Evolutionary conservation across 495 filamentous ascomycete genomes (phyloP), one percentile per base, ranked within the genome.

Genomic region (Hyphodiscus hymeniophilus): DNA sequence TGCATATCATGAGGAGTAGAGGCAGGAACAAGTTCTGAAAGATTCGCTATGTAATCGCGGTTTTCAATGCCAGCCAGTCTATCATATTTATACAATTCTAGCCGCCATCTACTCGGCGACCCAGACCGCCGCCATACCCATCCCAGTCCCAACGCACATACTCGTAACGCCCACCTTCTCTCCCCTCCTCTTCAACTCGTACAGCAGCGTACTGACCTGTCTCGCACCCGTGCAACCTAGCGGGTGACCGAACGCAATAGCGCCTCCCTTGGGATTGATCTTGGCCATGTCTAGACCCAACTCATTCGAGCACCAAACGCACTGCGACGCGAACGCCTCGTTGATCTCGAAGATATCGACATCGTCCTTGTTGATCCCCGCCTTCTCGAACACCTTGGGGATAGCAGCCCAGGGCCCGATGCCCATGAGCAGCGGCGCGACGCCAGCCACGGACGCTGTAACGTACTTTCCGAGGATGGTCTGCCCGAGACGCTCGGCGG

Each of bases 341-440:
- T 98, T 98, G 75, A 98, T 97, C 80, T 98, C 92, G 62, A 75
- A 98, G 62, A 97, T 86, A 65, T 96, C 94, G 30, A 98, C 88
- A 52, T 97, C 92, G 38, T 91, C 84, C 68, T 85, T 89, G 53
- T 73, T 76, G 51, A 98, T 77, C 34, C 89, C 86, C 3, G 89
- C 85, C 63, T 92, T 90, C 65, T 82, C 73, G 51, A 95, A 81
- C 6, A 87, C 88, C 60, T 89, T 82, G 48, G 92, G 92, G 63
- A 98, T 96, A 24, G 92, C 90, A 64, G 89, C 89, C 84, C 89
- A 95, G 16, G 92, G 92, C 1, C 92, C 92, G 47, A 95, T 70
- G 56, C 92, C 92, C 92, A 98, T 98, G 39, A 96, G 81, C 30
- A 97, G 72, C 2, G 92, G 92, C 65, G 84, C 78, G 41, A 97